Conservation (phyloP, 768 basidiomycete species). For the Amanita brunnescens region DNA sequence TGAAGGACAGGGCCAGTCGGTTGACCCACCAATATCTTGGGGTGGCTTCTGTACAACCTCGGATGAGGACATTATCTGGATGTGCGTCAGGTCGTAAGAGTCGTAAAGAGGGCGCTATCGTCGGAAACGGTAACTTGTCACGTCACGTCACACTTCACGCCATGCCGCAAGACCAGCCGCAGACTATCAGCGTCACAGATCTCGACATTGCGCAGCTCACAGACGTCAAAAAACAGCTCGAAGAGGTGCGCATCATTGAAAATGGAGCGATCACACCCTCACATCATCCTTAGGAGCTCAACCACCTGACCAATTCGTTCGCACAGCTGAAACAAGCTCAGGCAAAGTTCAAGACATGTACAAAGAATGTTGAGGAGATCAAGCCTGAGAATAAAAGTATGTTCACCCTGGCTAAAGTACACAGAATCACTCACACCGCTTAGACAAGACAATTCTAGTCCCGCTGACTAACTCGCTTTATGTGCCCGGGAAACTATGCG, state of each 20-base stretch:
- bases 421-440: not conserved
- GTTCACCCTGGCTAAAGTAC: not conserved
- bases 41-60: conserved; percentile 15
- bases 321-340: conserved; percentile 90
- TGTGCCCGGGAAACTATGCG: conserved; percentile 82
- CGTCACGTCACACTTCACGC: conserved; percentile 4
- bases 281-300: conserved; percentile 60
- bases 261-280: not conserved
- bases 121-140: conserved; percentile 5
- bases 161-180: conserved; percentile 27
- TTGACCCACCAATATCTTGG: conserved; percentile 44
- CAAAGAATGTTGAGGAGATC: conserved; percentile 71
- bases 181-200: conserved; percentile 74
- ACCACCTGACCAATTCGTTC: conserved; percentile 86
- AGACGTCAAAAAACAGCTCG: conserved; percentile 86
- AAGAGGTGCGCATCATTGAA: conserved; percentile 53
- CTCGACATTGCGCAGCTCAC: conserved; percentile 80
- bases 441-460: conserved; percentile 84
- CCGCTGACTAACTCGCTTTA: conserved; percentile 94
- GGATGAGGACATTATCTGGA: conserved; percentile 16
- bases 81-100: conserved; percentile 2
- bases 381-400: conserved; percentile 59
- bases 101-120: conserved; percentile 5
- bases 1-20: not conserved
- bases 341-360: conserved; percentile 82